Base-by-base conservation (phyloP, 768 basidiomycete genomes). In the Boletellus sp. region DNA sequence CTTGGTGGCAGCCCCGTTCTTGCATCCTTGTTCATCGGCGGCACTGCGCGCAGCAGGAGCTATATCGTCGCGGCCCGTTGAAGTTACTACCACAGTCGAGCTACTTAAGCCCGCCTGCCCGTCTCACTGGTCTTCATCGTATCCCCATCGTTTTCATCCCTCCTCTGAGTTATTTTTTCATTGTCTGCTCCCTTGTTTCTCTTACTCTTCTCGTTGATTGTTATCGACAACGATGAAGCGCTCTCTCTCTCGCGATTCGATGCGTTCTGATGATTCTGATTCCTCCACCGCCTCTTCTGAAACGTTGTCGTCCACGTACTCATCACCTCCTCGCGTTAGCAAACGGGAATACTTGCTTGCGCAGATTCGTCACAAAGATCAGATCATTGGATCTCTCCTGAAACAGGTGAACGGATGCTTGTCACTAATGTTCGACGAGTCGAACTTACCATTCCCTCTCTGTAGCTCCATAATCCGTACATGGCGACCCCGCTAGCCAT, bases 321-420 rank as follows among this genome's bases (percentile, higher is more conserved):
- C 66, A 64, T 54, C 63, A 19, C 56, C 61, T 36, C 61, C 67
- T 35, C 54, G 55, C 46, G 40, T 71, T 58, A 93, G 90, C 63
- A 91, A 91, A 72, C 81, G 89, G 50, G 90, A 92, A 61, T 90
- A 90, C 62, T 74, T 93, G 16, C 78, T 92, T 22, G 87, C 88
- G 5, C 87, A 92, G 64, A 84, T 93, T 55, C 79, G 84, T 47
- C 90, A 93, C 71, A 93, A 93, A 72, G 90, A 93, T 70, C 75
- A 81, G 17, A 85, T 92, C 57, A 92, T 93, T 57, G 87, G 90
- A 54, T 86, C 83, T 13, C 79, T 92, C 13, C 77, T 93, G 56
- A 90, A 90, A 64, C 88, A 91, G 74, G 88, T 84, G 31, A 13
- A 74, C 65, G 1, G 4, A 35, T 6, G 17, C 2, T 38, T 33